Evolutionary conservation across 306 rosid genomes (phyloP).

Genomic region (Geum urbanum): DNA sequence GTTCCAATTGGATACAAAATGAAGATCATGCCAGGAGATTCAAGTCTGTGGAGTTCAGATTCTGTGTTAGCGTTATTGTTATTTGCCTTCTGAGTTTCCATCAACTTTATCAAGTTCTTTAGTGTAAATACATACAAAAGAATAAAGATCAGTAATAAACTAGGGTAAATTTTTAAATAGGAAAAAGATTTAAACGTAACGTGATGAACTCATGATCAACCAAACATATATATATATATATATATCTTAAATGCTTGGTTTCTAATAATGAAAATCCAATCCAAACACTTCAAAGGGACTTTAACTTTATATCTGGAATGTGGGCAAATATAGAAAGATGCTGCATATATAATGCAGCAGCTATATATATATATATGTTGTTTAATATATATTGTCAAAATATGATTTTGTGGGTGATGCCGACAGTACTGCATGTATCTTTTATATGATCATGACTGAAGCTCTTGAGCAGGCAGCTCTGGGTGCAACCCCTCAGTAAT

Average conservation of each 20-base stretch:
- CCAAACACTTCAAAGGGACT: not conserved
- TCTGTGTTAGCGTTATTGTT: not conserved
- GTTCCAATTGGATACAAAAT: slow-evolving; percentile 81
- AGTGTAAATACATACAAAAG: not conserved
- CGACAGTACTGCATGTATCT: slow-evolving; percentile 30
- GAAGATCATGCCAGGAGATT: slow-evolving; percentile 54
- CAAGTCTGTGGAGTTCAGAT: slow-evolving; percentile 42
- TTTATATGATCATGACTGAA: not conserved
- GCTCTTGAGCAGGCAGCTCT: too few species aligned
- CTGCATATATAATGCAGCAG: slow-evolving; percentile 2
- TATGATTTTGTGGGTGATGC: slow-evolving; percentile 20
- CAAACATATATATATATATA: not conserved
- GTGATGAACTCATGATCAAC: not conserved
- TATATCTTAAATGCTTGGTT: slow-evolving; percentile 2
- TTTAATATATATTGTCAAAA: slow-evolving; percentile 27
- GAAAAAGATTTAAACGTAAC: not conserved
- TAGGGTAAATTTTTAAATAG: not conserved
- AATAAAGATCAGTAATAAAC: not conserved
- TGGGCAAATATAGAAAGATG: slow-evolving; percentile 6
- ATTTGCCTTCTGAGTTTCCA: not conserved
- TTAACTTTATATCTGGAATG: not conserved
- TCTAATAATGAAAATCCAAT: not conserved
- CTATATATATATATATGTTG: not conserved
- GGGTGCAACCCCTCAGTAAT: too few species aligned
- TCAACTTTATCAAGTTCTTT: not conserved